Evolutionary conservation across 352 stramenopile species (phyloP), one percentile per base, ranked within the genome.

Genomic region (Phytophthora tubulina): DNA sequence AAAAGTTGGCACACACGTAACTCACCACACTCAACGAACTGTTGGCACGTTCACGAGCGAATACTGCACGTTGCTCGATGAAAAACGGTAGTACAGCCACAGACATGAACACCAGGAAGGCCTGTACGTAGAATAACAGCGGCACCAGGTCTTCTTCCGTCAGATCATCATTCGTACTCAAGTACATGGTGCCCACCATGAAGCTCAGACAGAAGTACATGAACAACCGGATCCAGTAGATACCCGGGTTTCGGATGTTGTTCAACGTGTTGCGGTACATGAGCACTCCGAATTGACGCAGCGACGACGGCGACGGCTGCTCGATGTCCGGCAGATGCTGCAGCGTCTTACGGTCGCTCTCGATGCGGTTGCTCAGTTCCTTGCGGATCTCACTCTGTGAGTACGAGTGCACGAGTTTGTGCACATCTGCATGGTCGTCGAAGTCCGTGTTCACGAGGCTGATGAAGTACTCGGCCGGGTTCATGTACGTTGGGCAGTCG

Each of bases 91-190:
- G 71, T 3, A 93, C 87, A 3, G 91, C 90, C 39, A 97, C 83
- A 54, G 80, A 92, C 92, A 97, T 97, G 72, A 96, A 96, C 45
- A 95, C 85, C 41, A 97, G 81, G 67, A 97, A 97, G 8, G 90
- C 88, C 30, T 92, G 84, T 33, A 94, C 80, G 81, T 93, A 97
- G 67, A 96, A 98, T 6, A 97, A 64, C 54, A 97, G 39, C 35
- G 80, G 73, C 10, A 87, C 69, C 27, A 81, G 51, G 45, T 89
- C 81, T 6, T 84, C 65, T 7, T 85, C 70, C 2, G 63, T 72
- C 54, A 88, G 17, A 13, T 79, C 57, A 8, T 80, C 66, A 69
- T 88, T 86, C 3, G 76, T 85, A 14, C 61, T 79, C n/a, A 92
- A 44, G 75, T 89, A 92, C 78, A 94, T 91, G 42, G 84, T 88